Conservation (phyloP, 148 eudicot species). For the Persicaria maculosa region DNA sequence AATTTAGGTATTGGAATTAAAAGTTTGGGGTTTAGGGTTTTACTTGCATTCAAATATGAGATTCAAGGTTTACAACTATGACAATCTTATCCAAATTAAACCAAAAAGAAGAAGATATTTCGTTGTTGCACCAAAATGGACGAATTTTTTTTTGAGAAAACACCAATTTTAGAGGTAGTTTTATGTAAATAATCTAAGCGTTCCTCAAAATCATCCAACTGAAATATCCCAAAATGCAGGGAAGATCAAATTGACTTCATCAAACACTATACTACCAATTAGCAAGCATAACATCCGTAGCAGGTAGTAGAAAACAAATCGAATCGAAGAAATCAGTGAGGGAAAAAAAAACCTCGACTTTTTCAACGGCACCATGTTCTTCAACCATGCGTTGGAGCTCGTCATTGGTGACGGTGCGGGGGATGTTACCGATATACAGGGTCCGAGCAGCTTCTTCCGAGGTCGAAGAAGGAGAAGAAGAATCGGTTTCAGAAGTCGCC, state of each 20-base stretch:
- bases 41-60: neutral
- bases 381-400: slow-evolving; percentile 47
- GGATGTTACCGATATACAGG: slow-evolving; percentile 57
- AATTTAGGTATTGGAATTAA: neutral
- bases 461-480: slow-evolving; percentile 3
- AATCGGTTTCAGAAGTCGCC: neutral
- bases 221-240: neutral
- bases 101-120: too few species aligned
- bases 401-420: slow-evolving; percentile 49
- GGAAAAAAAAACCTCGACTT: slow-evolving; percentile 40
- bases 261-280: neutral
- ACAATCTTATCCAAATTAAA: too few species aligned
- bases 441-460: slow-evolving; percentile 31
- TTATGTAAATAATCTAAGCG: too few species aligned
- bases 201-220: too few species aligned
- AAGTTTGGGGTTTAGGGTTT: neutral
- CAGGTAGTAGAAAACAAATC: neutral
- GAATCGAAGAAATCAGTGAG: slow-evolving; percentile 11
- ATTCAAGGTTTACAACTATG: neutral
- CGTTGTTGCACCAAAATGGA: too few species aligned
- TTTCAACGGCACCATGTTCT: slow-evolving; percentile 59
- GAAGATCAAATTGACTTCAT: neutral
- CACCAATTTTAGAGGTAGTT: too few species aligned
- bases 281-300: neutral
- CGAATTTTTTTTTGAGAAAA: too few species aligned